These are phyloP conservation scores for Zygosaccharomyces kombuchaensis DNA, from an alignment of 805 yeast species.

Conservation along the genomic window DNA sequence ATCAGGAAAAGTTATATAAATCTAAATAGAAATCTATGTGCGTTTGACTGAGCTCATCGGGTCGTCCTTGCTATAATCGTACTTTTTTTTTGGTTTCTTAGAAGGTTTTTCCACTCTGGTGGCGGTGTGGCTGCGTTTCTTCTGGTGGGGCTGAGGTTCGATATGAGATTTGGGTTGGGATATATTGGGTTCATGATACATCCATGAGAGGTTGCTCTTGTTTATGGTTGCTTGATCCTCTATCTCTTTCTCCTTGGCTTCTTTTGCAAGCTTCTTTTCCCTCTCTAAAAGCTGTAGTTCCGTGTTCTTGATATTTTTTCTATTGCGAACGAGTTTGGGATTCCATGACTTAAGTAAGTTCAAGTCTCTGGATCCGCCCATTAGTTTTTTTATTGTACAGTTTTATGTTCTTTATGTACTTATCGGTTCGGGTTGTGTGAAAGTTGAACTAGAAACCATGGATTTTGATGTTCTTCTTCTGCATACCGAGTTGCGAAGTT, in stretches of 20 bases:
- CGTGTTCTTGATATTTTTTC: conserved; percentile 73
- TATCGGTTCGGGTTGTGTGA: background rate
- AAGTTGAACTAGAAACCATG: conserved; percentile 87
- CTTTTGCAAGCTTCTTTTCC: conserved; percentile 55
- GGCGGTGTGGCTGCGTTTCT: background rate
- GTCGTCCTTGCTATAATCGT: conserved; percentile 24
- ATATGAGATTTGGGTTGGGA: background rate
- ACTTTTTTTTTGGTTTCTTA: conserved; percentile 6
- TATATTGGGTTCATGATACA: conserved; percentile 57
- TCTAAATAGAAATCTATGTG: conserved; percentile 8
- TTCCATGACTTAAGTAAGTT: conserved; percentile 95
- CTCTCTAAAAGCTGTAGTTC: conserved; percentile 79
- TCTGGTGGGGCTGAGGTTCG: background rate
- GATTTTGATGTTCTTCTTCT: conserved; percentile 94
- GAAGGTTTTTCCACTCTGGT: conserved; percentile 1
- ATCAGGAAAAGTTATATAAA: conserved; percentile 76
- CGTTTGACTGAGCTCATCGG: conserved; percentile 26
- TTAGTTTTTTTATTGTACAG: conserved; percentile 13
- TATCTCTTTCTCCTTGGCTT: conserved; percentile 57
- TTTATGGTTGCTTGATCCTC: conserved; percentile 43
- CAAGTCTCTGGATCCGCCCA: conserved; percentile 58
- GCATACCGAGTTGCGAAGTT: conserved; percentile 78
- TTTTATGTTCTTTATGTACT: conserved; percentile 6
- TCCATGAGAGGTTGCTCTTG: conserved; percentile 68
- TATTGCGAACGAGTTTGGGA: conserved; percentile 81